Evolutionary conservation across 768 basidiomycete species (phyloP).

Genomic region (Calocybe gangraenosa): DNA sequence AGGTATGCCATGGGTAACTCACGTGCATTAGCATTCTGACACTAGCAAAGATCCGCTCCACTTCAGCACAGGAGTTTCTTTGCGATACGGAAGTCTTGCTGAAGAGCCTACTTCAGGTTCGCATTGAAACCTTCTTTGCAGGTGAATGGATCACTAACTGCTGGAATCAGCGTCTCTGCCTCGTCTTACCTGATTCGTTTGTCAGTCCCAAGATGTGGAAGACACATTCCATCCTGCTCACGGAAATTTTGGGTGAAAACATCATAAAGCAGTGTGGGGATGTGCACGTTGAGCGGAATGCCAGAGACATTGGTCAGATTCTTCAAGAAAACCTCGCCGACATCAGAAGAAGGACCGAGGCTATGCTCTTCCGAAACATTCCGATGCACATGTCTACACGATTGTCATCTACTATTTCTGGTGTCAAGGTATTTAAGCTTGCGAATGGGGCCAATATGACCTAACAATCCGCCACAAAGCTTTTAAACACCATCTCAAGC

Average conservation of each 20-base stretch:
- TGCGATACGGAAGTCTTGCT: conserved; percentile 48
- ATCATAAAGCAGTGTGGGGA: conserved; percentile 26
- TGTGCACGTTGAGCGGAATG: conserved; percentile 33
- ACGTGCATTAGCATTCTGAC: too few species aligned
- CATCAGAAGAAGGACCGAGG: conserved; percentile 74
- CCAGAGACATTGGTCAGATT: conserved; percentile 39
- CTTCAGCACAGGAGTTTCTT: conserved; percentile 54
- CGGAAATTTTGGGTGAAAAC: conserved; percentile 42
- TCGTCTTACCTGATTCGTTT: conserved; percentile 72
- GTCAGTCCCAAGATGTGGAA: conserved; percentile 71
- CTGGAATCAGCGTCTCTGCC: conserved; percentile 52
- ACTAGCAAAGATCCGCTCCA: conserved; percentile 43
- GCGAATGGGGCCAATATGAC: background rate
- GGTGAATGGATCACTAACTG: too few species aligned
- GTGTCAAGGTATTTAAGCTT: conserved; percentile 38
- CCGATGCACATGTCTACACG: conserved; percentile 57
- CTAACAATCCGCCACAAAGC: conserved; percentile 32
- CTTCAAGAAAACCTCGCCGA: conserved; percentile 62
- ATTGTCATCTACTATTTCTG: conserved; percentile 56
- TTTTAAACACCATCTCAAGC: conserved; percentile 72
- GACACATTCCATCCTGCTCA: conserved; percentile 42
- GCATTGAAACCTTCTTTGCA: background rate
- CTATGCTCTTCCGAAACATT: conserved; percentile 67
- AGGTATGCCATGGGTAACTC: conserved; percentile 36
- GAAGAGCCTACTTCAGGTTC: conserved; percentile 58